phyloP scores from a whole-genome alignment of 139 green algal genomes.

The Chlamydomonas sphaeroides region DNA sequence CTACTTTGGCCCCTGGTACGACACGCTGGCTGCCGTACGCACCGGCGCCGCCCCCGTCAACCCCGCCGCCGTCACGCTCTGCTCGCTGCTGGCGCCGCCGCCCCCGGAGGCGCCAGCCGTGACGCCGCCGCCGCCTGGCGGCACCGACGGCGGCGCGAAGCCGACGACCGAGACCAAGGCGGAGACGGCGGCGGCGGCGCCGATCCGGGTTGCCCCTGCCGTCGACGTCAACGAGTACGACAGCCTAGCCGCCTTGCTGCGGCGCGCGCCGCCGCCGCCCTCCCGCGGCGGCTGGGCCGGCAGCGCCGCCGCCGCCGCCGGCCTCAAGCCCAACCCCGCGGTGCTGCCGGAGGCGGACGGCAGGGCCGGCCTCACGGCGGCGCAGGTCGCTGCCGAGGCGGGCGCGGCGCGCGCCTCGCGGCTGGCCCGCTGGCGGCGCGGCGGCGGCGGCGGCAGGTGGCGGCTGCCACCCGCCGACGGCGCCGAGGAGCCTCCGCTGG shows the following conservation, averaged over 20 bases:
- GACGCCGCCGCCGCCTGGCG: too few relatives aligned
- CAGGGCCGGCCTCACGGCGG: background rate
- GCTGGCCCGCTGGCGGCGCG: too few relatives aligned
- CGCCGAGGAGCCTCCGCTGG: too few relatives aligned
- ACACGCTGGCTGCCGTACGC: background rate
- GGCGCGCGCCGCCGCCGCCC: conserved; percentile 1
- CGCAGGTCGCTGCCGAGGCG: background rate
- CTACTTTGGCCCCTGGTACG: conserved; percentile 35
- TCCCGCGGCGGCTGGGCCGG: background rate
- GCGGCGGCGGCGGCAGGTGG: too few relatives aligned
- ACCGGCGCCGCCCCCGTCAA: background rate
- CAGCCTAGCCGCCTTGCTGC: background rate
- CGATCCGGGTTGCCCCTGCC: too few relatives aligned
- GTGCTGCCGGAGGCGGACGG: conserved; percentile 3
- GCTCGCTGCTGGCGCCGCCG: background rate
- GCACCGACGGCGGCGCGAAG: background rate
- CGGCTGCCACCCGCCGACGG: too few relatives aligned
- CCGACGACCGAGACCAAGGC: background rate
- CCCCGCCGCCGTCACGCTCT: background rate
- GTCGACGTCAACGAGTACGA: background rate
- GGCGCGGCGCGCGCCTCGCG: too few relatives aligned
- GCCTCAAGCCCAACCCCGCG: conserved; percentile 2
- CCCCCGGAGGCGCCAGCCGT: background rate
- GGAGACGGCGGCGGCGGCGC: background rate
- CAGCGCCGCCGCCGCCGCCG: conserved; percentile 35